Conservation (phyloP, 345 rosid species). For the Pelargonium nanum region DNA sequence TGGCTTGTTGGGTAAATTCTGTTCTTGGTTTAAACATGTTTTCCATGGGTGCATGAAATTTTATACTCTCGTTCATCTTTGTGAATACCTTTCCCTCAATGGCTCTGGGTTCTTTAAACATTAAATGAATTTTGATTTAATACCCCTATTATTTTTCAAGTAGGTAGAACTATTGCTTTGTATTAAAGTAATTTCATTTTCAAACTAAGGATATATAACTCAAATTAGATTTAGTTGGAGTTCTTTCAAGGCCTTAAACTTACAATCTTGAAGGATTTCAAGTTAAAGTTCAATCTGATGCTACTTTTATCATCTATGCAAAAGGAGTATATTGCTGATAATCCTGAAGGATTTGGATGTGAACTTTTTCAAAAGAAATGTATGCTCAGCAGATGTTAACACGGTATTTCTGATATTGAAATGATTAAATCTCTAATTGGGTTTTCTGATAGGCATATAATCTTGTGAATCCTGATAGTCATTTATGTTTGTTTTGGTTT, state of each 20-base stretch:
- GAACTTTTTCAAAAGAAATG: not conserved
- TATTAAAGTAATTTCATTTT: no score
- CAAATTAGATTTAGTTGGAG: no score
- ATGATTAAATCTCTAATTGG: not conserved
- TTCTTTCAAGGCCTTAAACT: no score
- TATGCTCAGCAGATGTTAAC: not conserved
- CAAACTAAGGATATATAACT: not conserved
- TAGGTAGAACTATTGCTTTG: not conserved
- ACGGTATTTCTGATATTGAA: not conserved
- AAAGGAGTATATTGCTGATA: no score
- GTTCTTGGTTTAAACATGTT: not conserved
- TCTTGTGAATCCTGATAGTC: not conserved
- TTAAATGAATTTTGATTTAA: not conserved
- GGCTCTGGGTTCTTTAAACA: not conserved
- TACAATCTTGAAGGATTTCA: not conserved
- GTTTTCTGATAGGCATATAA: not conserved
- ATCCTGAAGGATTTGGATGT: no score
- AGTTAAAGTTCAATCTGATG: not conserved
- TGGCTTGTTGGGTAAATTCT: constrained; percentile 82
- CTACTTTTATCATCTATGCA: not conserved
- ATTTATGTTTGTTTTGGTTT: not conserved
- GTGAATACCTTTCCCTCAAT: not conserved
- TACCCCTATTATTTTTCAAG: not conserved
- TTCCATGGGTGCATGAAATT: not conserved
- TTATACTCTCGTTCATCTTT: not conserved